These are phyloP conservation scores for Raphanus sativus DNA, from an alignment of 345 rosid genomes.

Conservation along the genomic window DNA sequence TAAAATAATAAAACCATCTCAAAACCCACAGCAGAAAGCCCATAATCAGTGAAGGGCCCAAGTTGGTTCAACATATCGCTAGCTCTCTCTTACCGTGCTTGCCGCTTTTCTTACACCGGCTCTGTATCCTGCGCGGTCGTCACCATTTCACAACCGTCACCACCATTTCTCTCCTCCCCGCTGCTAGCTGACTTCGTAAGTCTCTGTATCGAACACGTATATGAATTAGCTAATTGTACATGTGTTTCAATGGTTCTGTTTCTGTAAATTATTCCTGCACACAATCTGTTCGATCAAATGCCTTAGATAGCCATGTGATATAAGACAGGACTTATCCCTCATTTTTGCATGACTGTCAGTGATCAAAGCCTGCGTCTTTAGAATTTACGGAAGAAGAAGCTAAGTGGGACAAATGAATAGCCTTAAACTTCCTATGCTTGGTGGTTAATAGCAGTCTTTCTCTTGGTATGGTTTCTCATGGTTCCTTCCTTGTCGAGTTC, in stretches of 20 bases:
- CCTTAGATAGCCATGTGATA: background rate
- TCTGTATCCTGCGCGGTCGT: background rate
- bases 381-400: background rate
- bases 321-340: background rate
- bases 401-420: constrained; percentile 10
- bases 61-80: background rate
- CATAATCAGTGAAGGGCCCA: background rate
- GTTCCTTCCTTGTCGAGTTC: background rate
- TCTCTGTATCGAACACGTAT: background rate
- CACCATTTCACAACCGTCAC: background rate
- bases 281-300: constrained; percentile 26
- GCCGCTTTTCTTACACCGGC: background rate
- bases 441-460: background rate
- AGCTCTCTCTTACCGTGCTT: background rate
- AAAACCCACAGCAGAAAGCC: background rate
- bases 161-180: background rate
- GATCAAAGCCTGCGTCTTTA: background rate
- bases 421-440: background rate
- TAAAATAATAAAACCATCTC: background rate
- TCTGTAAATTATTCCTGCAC: constrained; percentile 1
- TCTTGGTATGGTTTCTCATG: constrained; percentile 10
- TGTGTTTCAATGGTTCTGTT: background rate
- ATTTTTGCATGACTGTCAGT: background rate
- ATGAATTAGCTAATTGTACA: background rate
- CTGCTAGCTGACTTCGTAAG: background rate